Evolutionary conservation across 495 filamentous ascomycete species (phyloP).

Genomic region (Podospora didyma): DNA sequence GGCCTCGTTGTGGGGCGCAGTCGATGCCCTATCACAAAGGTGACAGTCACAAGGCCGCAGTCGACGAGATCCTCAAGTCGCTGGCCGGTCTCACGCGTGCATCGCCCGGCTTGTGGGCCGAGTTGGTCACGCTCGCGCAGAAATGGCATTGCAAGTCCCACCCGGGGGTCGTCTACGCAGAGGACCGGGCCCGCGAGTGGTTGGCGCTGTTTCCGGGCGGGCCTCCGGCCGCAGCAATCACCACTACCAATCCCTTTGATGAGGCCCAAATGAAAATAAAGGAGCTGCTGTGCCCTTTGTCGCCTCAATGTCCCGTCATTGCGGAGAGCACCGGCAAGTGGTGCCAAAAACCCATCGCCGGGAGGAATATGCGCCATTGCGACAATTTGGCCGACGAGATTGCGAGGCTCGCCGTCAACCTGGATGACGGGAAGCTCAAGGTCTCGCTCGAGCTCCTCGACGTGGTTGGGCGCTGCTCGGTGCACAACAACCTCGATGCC

Average conservation of each 20-base stretch:
- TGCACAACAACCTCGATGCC: not conserved
- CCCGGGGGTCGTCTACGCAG: not conserved
- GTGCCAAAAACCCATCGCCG: not conserved
- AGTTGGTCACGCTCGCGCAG: not conserved
- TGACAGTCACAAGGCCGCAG: not conserved
- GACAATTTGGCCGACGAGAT: not conserved
- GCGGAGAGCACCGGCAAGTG: not conserved
- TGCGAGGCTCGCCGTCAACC: not conserved
- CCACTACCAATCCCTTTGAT: not conserved
- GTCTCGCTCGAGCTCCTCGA: not conserved
- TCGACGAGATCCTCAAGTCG: not conserved
- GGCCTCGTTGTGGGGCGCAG: not conserved
- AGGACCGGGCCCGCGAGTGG: not conserved
- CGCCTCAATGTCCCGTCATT: not conserved
- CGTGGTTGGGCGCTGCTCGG: not conserved
- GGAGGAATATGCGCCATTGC: not conserved
- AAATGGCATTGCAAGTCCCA: not conserved
- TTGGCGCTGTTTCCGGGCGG: not conserved
- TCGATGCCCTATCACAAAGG: not conserved
- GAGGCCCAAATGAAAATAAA: not conserved
- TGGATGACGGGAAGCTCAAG: not conserved
- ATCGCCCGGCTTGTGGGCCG: not conserved
- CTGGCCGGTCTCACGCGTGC: not conserved
- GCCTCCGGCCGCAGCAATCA: not conserved
- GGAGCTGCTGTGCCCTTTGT: not conserved